These are phyloP conservation scores for Cladorrhinum sp. DNA, from an alignment of 2,329 filamentous ascomycete species.

Conservation along the genomic window DNA sequence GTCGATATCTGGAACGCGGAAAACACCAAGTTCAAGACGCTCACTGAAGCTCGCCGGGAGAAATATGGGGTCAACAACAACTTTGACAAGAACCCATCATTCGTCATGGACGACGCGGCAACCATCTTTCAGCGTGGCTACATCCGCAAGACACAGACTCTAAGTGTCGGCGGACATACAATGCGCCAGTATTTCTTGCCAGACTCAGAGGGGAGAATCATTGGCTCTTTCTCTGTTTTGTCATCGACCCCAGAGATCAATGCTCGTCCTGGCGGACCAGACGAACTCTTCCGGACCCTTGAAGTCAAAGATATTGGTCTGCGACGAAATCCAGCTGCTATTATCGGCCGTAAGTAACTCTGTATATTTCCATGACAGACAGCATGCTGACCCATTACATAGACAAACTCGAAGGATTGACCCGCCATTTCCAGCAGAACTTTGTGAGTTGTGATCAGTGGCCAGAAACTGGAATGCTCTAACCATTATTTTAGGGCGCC, in stretches of 20 bases:
- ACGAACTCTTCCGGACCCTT: conserved; percentile 57
- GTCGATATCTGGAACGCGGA: conserved; percentile 18
- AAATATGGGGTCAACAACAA: not conserved
- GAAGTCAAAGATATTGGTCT: conserved; percentile 45
- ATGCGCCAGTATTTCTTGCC: conserved; percentile 45
- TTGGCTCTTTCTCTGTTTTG: conserved; percentile 55
- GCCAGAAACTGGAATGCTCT: conserved; percentile 14
- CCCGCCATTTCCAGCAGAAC: conserved; percentile 52
- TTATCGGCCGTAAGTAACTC: conserved; percentile 33
- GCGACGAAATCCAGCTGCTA: conserved; percentile 39
- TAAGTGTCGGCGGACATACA: conserved; percentile 26
- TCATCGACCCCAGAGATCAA: conserved; percentile 54
- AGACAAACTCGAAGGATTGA: conserved; percentile 43
- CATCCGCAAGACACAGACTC: conserved; percentile 10
- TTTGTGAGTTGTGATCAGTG: conserved; percentile 38
- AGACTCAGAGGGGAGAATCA: conserved; percentile 38
- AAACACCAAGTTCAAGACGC: conserved; percentile 5
- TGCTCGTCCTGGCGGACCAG: conserved; percentile 49
- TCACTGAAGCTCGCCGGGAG: not conserved
- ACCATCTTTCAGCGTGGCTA: conserved; percentile 15
- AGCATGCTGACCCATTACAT: conserved; percentile 6
- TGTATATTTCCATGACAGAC: not conserved
- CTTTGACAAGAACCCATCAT: not conserved
- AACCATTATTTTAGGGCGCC: conserved; percentile 46
- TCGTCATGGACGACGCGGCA: not conserved